Base-by-base conservation (phyloP, 2,329 filamentous ascomycete species). In the Sarocladium strictum region DNA sequence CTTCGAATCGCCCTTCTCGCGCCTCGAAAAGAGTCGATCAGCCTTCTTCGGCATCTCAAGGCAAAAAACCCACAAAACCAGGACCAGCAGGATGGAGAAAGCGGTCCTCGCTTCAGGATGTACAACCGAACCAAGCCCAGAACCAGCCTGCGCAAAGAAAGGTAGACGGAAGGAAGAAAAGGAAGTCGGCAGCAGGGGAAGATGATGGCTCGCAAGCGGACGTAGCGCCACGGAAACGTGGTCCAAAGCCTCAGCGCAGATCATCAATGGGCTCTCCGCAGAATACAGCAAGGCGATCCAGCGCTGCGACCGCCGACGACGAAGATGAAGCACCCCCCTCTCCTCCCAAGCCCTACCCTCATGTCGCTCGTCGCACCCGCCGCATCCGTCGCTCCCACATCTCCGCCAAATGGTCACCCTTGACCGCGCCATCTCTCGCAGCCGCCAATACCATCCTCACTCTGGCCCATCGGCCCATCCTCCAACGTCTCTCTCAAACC, bases 361-460 rank as follows among this genome's bases (percentile, higher is more conserved):
- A 81, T 60, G 68, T 86, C 50, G 71, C 74, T 6, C 67, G 79
- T 14, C 73, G 72, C 27, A 77, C 73, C 12, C 77, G 75, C 33
- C 73, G 72, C 40, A 73, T 90, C 41, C 80, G 83, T n/a, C 80
- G 78, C 57, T 77, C 79, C 26, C 79, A 76, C 35, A 87, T 95
- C 56, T 78, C 87, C 40, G 71, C 84, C 40, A 89, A 86, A 64
- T 90, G 86, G 86, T 72, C 75, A 2, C 73, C 80, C 5, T 74
- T 89, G 4, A 74, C 80, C 3, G 65, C 71, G 6, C 68, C 74
- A 23, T 80, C 84, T 40, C 68, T 87, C 54, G 70, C 77, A 7
- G 77, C 77, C 53, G 75, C 86, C n/a, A 71, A 74, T 17, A 66
- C 72, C 15, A 73, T 88, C 26, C 70, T 90, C 29, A 69, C 75